Evolutionary conservation across 768 basidiomycete genomes (phyloP).

Genomic region (Boletus huronensis): DNA sequence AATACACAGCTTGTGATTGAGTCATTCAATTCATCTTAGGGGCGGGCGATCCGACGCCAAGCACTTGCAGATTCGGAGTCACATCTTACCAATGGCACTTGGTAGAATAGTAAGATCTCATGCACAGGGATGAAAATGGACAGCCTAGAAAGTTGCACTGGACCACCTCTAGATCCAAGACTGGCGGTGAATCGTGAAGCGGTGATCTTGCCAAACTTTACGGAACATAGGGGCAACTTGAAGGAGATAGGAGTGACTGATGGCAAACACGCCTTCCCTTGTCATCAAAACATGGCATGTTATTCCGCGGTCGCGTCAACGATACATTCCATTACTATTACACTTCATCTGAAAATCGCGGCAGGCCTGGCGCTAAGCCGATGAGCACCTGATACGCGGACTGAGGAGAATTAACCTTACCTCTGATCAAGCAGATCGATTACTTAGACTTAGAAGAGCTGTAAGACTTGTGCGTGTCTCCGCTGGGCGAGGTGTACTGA

Average conservation of each 20-base stretch:
- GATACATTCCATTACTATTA: not conserved
- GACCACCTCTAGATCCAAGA: too few species aligned
- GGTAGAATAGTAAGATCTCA: too few species aligned
- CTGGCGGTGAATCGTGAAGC: too few species aligned
- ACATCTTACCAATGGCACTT: too few species aligned
- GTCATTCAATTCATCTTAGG: not conserved
- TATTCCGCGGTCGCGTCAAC: not conserved
- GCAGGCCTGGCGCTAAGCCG: not conserved
- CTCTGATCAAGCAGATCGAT: not conserved
- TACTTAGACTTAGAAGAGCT: slow-evolving; percentile 27
- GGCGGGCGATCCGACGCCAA: not conserved
- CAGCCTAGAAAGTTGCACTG: too few species aligned
- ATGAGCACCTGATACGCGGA: not conserved
- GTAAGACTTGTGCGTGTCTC: slow-evolving; percentile 28
- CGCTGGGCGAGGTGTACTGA: slow-evolving; percentile 49
- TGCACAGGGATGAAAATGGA: too few species aligned
- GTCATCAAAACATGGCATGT: not conserved
- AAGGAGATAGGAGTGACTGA: not conserved
- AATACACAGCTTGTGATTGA: not conserved
- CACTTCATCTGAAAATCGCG: not conserved
- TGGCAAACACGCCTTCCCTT: too few species aligned
- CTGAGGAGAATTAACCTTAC: not conserved
- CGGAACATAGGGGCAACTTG: too few species aligned
- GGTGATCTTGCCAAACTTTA: too few species aligned
- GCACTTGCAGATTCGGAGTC: too few species aligned